phyloP scores from a whole-genome alignment of 2,329 filamentous ascomycete species.

The Colletotrichum paranaense region DNA sequence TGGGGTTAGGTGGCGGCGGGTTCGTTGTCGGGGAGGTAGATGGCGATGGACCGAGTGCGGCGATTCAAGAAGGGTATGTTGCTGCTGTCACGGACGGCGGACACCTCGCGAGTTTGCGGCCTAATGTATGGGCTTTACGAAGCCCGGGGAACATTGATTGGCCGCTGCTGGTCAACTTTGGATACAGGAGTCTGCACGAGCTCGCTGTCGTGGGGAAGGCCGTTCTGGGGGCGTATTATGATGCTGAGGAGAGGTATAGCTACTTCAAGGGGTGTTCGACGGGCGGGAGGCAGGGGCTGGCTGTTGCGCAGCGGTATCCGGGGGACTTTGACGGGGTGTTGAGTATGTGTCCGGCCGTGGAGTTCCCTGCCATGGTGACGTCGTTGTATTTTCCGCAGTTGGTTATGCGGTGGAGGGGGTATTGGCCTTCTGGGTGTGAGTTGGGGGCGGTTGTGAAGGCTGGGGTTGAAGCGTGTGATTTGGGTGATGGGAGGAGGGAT shows the following conservation, averaged over 20 bases:
- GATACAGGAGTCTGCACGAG: slow-evolving; percentile 13
- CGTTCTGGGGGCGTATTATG: slow-evolving; percentile 59
- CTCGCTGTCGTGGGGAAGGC: slow-evolving; percentile 60
- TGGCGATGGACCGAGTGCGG: slow-evolving; percentile 25
- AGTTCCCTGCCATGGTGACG: slow-evolving; percentile 29
- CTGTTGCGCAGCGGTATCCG: slow-evolving; percentile 64
- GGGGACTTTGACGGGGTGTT: slow-evolving; percentile 69
- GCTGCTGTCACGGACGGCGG: slow-evolving; percentile 40
- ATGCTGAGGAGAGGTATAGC: slow-evolving; percentile 47
- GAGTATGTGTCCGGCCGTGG: slow-evolving; percentile 56
- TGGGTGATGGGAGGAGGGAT: slow-evolving; percentile 58
- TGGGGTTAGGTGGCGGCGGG: slow-evolving; percentile 36
- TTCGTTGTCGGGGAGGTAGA: slow-evolving; percentile 4
- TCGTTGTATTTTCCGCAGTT: slow-evolving; percentile 8
- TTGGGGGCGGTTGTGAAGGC: slow-evolving; percentile 50
- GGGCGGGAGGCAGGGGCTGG: slow-evolving; percentile 69
- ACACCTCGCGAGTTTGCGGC: slow-evolving; percentile 12
- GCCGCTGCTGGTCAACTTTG: slow-evolving; percentile 6
- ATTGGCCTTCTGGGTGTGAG: slow-evolving; percentile 17
- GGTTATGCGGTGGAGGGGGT: neutral
- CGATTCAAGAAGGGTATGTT: slow-evolving; percentile 48
- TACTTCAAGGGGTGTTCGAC: slow-evolving; percentile 71
- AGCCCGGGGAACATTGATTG: slow-evolving; percentile 28
- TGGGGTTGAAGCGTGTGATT: slow-evolving; percentile 53
- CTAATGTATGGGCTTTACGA: slow-evolving; percentile 34